phyloP scores from a whole-genome alignment of 1,139 yeast genomes.

The Blastobotrys malaysiensis region DNA sequence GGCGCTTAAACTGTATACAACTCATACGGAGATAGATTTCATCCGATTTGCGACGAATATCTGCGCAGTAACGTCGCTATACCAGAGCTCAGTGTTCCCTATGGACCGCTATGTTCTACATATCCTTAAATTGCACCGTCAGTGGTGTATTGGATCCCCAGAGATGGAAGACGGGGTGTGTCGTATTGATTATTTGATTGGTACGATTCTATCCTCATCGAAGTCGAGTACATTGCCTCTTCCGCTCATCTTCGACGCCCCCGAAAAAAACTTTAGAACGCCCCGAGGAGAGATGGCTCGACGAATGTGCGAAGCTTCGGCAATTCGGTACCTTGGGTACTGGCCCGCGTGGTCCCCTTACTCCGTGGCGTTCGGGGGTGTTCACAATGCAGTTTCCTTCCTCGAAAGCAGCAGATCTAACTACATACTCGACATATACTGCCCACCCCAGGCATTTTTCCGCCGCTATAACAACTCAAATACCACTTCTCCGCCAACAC shows the following conservation, averaged over 20 bases:
- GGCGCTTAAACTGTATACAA: background rate
- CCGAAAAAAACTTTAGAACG: background rate
- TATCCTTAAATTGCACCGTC: constrained; percentile 2
- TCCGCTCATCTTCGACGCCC: background rate
- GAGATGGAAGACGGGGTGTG: background rate
- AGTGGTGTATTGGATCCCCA: background rate
- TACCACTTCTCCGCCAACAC: background rate
- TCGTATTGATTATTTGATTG: constrained; percentile 2
- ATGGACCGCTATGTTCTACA: constrained; percentile 2
- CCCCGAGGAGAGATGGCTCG: constrained; percentile 2
- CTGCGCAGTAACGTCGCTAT: background rate
- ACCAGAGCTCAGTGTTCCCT: background rate
- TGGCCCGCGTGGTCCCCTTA: constrained; percentile 6
- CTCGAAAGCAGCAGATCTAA: background rate
- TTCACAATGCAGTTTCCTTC: constrained; percentile 2
- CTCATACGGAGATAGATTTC: background rate
- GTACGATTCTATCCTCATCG: constrained; percentile 4
- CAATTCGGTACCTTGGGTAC: constrained; percentile 2
- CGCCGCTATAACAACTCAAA: background rate
- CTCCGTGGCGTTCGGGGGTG: constrained; percentile 4
- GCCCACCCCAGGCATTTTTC: background rate
- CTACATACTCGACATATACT: background rate
- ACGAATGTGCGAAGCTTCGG: constrained; percentile 2
- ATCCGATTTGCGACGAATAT: background rate
- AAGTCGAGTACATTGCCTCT: background rate